Evolutionary conservation across 768 basidiomycete genomes (phyloP).

Genomic region (Exidia glandulosa): DNA sequence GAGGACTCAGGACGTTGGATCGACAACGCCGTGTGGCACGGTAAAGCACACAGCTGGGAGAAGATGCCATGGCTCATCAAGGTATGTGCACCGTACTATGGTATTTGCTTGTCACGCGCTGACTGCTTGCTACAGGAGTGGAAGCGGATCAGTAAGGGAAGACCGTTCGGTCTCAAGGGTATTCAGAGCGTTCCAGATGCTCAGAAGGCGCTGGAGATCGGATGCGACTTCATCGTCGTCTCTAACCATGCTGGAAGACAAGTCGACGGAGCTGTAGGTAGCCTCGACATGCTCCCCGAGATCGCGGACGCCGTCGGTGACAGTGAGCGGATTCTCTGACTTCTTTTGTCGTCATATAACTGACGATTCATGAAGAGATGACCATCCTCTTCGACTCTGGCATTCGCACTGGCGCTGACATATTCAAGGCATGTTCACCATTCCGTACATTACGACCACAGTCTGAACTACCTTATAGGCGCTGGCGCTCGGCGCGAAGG

Average conservation of each 20-base stretch:
- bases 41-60: conserved; percentile 41
- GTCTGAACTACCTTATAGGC: conserved; percentile 47
- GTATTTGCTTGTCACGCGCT: background rate
- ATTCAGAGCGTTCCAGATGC: conserved; percentile 40
- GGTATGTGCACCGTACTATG: conserved; percentile 13
- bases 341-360: background rate
- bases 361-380: conserved; percentile 25
- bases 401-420: conserved; percentile 16
- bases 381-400: conserved; percentile 46
- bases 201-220: conserved; percentile 32
- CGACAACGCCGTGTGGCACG: conserved; percentile 37
- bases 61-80: conserved; percentile 39
- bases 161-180: conserved; percentile 46
- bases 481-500: conserved; percentile 42
- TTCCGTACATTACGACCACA: conserved; percentile 13
- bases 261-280: conserved; percentile 44
- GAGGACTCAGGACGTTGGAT: conserved; percentile 37
- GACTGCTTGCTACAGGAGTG: too few relatives aligned
- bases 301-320: conserved; percentile 41
- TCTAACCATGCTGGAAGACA: conserved; percentile 47
- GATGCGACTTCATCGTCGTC: conserved; percentile 45
- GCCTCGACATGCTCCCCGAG: conserved; percentile 38
- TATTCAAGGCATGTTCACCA: background rate
- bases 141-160: conserved; percentile 33
- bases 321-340: conserved; percentile 19